A percentile compares a stretch with the other conserved stretches of the same genome.
Evolutionary conservation across 805 yeast species (phyloP).

Genomic region (Alloascoidea hylecoeti): DNA sequence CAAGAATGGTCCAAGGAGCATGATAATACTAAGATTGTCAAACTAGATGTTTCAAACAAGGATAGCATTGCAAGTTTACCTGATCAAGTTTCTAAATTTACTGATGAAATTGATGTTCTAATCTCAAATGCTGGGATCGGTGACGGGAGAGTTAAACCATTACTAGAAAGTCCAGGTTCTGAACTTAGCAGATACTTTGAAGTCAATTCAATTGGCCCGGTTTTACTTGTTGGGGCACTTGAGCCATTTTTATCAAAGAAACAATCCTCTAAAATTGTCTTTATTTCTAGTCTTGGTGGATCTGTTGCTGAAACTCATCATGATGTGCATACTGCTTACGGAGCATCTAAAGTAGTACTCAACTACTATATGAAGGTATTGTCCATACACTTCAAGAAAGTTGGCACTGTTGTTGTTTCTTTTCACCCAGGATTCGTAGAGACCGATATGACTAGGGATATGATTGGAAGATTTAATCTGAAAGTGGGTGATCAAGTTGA

Average conservation of each 20-base stretch:
- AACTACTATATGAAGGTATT: slow-evolving; percentile 17
- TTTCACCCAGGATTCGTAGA: slow-evolving; percentile 26
- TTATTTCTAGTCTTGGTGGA: slow-evolving; percentile 16
- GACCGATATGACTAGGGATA: slow-evolving; percentile 18
- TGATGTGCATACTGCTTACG: slow-evolving; percentile 16
- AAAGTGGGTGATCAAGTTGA: slow-evolving; percentile 4
- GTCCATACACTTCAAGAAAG: slow-evolving; percentile 13
- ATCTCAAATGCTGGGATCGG: slow-evolving; percentile 15
- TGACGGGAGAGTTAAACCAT: slow-evolving; percentile 4
- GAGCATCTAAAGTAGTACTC: slow-evolving; percentile 23
- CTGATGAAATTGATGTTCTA: slow-evolving; percentile 14
- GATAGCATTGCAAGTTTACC: slow-evolving; percentile 10
- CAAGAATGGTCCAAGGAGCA: slow-evolving; percentile 4
- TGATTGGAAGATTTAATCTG: slow-evolving; percentile 1
- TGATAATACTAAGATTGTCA: slow-evolving; percentile 13
- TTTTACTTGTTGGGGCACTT: slow-evolving; percentile 10
- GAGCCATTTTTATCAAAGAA: slow-evolving; percentile 12
- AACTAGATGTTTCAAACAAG: slow-evolving; percentile 11
- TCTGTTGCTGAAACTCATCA: slow-evolving; percentile 11
- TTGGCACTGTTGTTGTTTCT: slow-evolving; percentile 17
- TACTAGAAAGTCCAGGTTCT: too few relatives aligned
- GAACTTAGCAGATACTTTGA: too few relatives aligned
- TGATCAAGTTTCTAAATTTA: slow-evolving; percentile 6
- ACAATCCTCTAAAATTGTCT: slow-evolving; percentile 13
- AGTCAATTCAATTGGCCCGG: slow-evolving; percentile 14